Base-by-base conservation (phyloP, 2,329 filamentous ascomycete genomes). In the Penicillium crustosum region DNA sequence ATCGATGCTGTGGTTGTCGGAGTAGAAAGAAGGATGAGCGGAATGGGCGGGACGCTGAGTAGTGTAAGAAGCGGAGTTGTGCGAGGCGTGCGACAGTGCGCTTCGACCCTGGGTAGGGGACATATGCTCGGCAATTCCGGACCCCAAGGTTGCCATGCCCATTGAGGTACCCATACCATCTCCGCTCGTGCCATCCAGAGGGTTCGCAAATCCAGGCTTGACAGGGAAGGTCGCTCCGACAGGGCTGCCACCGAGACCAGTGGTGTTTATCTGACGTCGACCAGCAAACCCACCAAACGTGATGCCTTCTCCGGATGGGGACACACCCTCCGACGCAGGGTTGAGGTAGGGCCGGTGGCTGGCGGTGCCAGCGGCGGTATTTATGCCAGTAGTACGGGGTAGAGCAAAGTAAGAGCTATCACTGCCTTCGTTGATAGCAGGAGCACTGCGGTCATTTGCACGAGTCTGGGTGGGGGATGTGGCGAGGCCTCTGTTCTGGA, bases 401-500 rank as follows among this genome's bases (percentile, higher is more conserved):
- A 79, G 63, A 2, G 78, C 68, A 62, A 81, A 84, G 65, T 81
- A 80, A 38, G 79, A 71, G 61, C 76, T 71, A 57, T 76, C 80
- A 43, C 77, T 71, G 12, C 79, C 63, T 43, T 83, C 82, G 36
- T 72, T 67, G 7, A 80, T 66, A 23, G 64, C 54, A n/a, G 70
- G 65, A 1, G 72, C 66, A 60, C 70, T 74, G 33, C 78, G 72
- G 31, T 79, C 78, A 55, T 74, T 78, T 42, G 83, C 78, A 59
- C 84, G 81, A 35, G 79, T 79, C 56, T 83, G 79, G 43, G 81
- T 81, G 3, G 87, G 86, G 15, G 87, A 89, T 35, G 82, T 82
- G 62, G 78, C 84, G 56, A 75, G 72, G 56, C 80, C 80, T 36
- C 72, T 73, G 49, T 74, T 73, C 23, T 70, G 73, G 10, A 48